Evolutionary conservation across 306 rosid genomes (phyloP), one percentile per base, ranked within the genome.

Genomic region (Casuarina equisetifolia): DNA sequence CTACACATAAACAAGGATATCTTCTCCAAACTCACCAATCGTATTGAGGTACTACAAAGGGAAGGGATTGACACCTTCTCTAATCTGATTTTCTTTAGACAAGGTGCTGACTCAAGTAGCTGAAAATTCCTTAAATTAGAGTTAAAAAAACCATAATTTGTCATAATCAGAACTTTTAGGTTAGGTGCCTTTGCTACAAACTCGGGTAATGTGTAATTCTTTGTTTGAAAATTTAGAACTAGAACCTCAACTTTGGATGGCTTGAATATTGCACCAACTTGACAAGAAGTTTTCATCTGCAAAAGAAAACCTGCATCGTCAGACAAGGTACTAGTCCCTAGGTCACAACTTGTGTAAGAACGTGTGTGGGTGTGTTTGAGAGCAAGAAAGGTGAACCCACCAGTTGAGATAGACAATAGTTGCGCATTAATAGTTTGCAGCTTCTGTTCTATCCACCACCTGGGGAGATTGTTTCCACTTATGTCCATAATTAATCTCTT

Each of bases 351-450:
- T 61, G 43, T 20, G 5, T 69, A 74, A 63, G 63, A 36, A 13
- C 7, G 39, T 73, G 73, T 55, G 54, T 44, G 61, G 25, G 25
- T 7, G 25, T 20, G 4, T 50, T 13, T 78, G 66, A 70, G 44
- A 74, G 59, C 20, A 54, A 50, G 66, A 74, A 70, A 66, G 66
- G 67, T 32, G 48, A 68, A 85, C 80, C 58, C 75, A 93, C 98
- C 96, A 20, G 91, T 85, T 57, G 94, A 86, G 80, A 91, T 87
- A 19, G 93, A 89, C 50, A 93, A n/a, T 1, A 85, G 9, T 40
- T 61, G 74, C 36, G 87, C 82, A 55, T 77, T 52, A 55, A 69
- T 17, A n/a, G 82, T 77, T 75, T 73, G 87, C 63, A 78, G 74
- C 49, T 79, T 84, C 9, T n/a, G 74, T 64, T 79, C 69, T 2